Percentiles rank a stretch among this genome's conserved stretches.
Conservation (phyloP, 2,329 filamentous ascomycete species). For the Lecanicillium sp. region DNA sequence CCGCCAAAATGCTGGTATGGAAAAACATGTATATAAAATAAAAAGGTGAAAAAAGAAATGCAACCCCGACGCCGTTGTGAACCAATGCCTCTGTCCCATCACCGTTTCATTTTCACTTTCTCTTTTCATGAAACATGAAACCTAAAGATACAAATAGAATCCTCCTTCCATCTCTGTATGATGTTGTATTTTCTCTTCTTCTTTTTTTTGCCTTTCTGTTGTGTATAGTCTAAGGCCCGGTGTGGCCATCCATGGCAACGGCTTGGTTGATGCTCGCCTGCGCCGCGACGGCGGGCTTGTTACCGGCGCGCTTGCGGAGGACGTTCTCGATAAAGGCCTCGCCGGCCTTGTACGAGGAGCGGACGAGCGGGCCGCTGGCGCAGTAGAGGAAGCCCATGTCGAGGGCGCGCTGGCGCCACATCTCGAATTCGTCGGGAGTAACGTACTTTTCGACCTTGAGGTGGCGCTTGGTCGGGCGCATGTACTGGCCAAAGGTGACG, state of each 20-base stretch:
- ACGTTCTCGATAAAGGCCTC: slow-evolving; percentile 99
- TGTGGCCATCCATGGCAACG: slow-evolving; percentile 30
- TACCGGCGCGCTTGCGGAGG: slow-evolving; percentile 67
- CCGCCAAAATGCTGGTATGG: slow-evolving; percentile 6
- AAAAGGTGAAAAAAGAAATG: background rate
- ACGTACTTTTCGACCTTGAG: slow-evolving; percentile 96
- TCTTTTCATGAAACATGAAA: no score
- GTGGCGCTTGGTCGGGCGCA: slow-evolving; percentile 96
- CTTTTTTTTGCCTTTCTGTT: background rate
- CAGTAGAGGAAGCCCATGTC: slow-evolving; percentile 97
- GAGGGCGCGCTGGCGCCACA: slow-evolving; percentile 83
- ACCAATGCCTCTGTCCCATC: background rate
- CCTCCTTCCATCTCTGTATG: background rate
- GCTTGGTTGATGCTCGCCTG: slow-evolving; percentile 32
- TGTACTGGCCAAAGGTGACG: slow-evolving; percentile 99
- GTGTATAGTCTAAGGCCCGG: slow-evolving; percentile 12
- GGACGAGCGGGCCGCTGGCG: slow-evolving; percentile 84
- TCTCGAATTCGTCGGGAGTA: slow-evolving; percentile 82
- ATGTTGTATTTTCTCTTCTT: slow-evolving; percentile 1
- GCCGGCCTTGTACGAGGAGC: slow-evolving; percentile 95
- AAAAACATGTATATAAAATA: background rate
- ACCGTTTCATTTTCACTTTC: background rate
- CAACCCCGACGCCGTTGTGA: slow-evolving; percentile 1
- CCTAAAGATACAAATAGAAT: slow-evolving; percentile 2
- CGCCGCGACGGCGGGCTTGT: slow-evolving; percentile 29